Percentiles rank a stretch among this genome's conserved stretches.
phyloP scores from a whole-genome alignment of 139 green algal genomes.

The Chlamydomonas schloesseri region DNA sequence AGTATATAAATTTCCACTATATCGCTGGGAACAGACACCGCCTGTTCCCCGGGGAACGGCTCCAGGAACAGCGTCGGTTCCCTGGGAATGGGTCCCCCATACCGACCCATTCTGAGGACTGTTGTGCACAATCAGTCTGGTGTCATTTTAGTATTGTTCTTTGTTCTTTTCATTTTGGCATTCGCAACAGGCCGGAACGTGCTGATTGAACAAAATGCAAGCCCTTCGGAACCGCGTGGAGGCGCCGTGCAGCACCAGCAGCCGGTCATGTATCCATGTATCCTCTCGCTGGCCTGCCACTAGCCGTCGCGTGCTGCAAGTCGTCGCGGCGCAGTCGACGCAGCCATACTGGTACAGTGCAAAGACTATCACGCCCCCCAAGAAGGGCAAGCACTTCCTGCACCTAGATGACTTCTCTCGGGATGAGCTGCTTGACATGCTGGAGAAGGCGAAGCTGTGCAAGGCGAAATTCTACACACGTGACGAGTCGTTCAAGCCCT shows the following conservation, averaged over 20 bases:
- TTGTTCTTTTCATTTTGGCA: too few relatives aligned
- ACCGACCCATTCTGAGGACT: too few relatives aligned
- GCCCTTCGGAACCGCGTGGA: background rate
- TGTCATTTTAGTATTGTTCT: too few relatives aligned
- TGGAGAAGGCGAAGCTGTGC: constrained; percentile 80
- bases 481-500: constrained; percentile 91
- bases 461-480: constrained; percentile 87
- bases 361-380: constrained; percentile 46
- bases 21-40: too few relatives aligned
- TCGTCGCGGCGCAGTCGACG: constrained; percentile 36
- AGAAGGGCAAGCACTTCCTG: constrained; percentile 84
- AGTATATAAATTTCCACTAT: too few relatives aligned
- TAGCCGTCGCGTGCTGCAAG: constrained; percentile 9
- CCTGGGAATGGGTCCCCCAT: too few relatives aligned
- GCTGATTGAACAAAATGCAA: too few relatives aligned
- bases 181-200: too few relatives aligned
- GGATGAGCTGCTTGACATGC: constrained; percentile 91
- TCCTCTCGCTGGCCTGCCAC: background rate
- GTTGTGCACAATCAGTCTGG: too few relatives aligned
- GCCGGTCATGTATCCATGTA: too few relatives aligned
- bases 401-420: constrained; percentile 97
- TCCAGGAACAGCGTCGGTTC: too few relatives aligned
- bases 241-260: background rate
- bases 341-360: constrained; percentile 37
- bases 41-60: too few relatives aligned